Evolutionary conservation across 345 rosid genomes (phyloP).

Genomic region (Kernera saxatilis): DNA sequence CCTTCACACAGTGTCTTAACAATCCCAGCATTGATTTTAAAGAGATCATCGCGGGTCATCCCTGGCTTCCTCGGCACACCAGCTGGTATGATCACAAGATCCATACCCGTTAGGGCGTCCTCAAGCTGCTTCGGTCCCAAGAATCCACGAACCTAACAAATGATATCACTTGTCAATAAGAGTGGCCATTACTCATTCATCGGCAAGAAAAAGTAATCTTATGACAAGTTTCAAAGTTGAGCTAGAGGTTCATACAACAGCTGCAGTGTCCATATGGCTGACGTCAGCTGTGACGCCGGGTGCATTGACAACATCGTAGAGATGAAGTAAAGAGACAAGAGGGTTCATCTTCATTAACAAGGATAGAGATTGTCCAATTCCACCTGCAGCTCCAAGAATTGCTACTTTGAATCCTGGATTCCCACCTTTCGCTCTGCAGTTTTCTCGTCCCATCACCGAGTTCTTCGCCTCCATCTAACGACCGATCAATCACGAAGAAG

Average conservation of each 20-base stretch:
- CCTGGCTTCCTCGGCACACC: conserved; percentile 91
- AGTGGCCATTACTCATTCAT: neutral
- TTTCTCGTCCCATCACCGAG: conserved; percentile 37
- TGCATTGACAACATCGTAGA: conserved; percentile 75
- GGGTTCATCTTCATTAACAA: conserved; percentile 76
- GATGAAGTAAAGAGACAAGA: conserved; percentile 74
- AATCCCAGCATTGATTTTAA: conserved; percentile 88
- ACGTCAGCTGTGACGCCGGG: conserved; percentile 89
- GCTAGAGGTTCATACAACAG: conserved; percentile 55
- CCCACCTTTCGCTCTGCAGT: conserved; percentile 71
- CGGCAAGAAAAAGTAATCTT: neutral
- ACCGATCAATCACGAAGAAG: neutral
- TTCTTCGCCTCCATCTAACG: conserved; percentile 42
- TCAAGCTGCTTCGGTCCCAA: conserved; percentile 75
- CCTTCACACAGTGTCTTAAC: conserved; percentile 77
- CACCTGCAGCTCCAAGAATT: conserved; percentile 79
- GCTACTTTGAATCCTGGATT: conserved; percentile 76
- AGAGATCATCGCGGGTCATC: conserved; percentile 86
- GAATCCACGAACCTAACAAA: conserved; percentile 67
- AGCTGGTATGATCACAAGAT: conserved; percentile 84
- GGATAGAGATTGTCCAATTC: conserved; percentile 67
- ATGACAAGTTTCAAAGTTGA: neutral
- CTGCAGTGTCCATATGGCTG: conserved; percentile 85
- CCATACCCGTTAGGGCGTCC: conserved; percentile 71
- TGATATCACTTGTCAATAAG: neutral